These are phyloP conservation scores for Coniochaeta sp. DNA, from an alignment of 2,329 filamentous ascomycete species.

Conservation along the genomic window DNA sequence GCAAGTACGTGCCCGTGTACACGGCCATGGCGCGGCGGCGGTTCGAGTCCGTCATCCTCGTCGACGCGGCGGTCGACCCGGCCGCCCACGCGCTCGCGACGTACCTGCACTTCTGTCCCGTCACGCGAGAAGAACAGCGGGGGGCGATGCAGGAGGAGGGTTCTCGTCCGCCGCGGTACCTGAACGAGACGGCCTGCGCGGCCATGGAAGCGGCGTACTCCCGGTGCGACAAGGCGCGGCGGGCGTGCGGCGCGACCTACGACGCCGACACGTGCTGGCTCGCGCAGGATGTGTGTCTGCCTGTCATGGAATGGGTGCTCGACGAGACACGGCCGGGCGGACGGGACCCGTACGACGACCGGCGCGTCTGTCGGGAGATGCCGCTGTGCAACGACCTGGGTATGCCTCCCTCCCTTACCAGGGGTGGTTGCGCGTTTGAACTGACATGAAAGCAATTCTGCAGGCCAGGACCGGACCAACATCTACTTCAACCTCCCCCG, in stretches of 20 bases:
- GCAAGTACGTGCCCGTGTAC: slow-evolving; percentile 13
- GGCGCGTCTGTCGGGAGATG: neutral
- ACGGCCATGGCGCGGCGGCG: slow-evolving; percentile 6
- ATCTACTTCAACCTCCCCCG: neutral
- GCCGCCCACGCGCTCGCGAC: slow-evolving; percentile 2
- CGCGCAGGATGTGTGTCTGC: neutral
- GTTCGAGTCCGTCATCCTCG: slow-evolving; percentile 10
- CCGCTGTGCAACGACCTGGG: neutral
- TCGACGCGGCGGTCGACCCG: slow-evolving; percentile 10
- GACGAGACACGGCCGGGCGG: neutral
- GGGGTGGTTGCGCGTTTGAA: neutral
- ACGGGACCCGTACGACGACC: slow-evolving; percentile 4
- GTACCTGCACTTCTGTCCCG: slow-evolving; percentile 13
- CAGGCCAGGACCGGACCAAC: neutral
- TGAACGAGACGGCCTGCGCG: slow-evolving; percentile 6
- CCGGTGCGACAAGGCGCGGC: neutral
- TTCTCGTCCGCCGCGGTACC: neutral
- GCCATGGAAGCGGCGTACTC: slow-evolving; percentile 1
- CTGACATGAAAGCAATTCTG: neutral
- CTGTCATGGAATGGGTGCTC: neutral
- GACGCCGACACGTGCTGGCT: neutral
- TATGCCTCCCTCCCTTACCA: neutral
- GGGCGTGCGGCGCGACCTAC: neutral
- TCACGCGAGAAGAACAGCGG: neutral
- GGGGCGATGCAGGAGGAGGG: neutral